Evolutionary conservation across 106 monocot species (phyloP), one percentile per base, ranked within the genome.

Genomic region (Dendrobium chrysotoxum): DNA sequence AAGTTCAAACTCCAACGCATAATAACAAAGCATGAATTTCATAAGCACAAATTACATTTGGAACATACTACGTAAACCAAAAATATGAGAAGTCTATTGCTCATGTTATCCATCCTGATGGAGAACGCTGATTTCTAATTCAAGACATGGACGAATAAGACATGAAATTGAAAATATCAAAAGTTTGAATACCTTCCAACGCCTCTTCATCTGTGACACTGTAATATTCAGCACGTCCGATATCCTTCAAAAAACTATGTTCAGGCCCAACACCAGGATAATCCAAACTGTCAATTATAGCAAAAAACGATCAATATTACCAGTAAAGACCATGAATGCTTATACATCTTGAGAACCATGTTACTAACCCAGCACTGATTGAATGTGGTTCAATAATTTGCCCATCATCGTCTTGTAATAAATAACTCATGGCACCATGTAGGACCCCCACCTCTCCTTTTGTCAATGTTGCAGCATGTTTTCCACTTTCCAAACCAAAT

Each of bases 211-310:
- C 93, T 64, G 93, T 96, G 76, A 96, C 42, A 39, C 96, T 93
- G 58, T 92, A 86, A 80, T 96, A 96, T 82, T 96, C 96, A 81
- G 96, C 96, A 83, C 96, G 96, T 58, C 96, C 92, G 4, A 93
- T 81, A 67, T 96, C 96, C 77, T 96, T 96, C 80, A 96, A 77
- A 72, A 84, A 96, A 75, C 96, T 96, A 80, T 96, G 93, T 77
- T 96, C 96, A 13, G 96, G 96, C 57, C 96, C 96, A 79, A 96
- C 97, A 18, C 97, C 97, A 75, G 97, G 97, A 76, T 98, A 98
- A 80, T 98, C 97, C 86, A 98, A 84, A 50, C 95, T 98, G 64
- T 39, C 50, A 50, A 50, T 12, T 13, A 50, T 50, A 50, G 50
- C 50, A 25, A 86, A 78, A 84, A 79, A 71, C 13, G 1, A 46